Evolutionary conservation across 306 rosid genomes (phyloP), one percentile per base, ranked within the genome.

Genomic region (Myrica gale): DNA sequence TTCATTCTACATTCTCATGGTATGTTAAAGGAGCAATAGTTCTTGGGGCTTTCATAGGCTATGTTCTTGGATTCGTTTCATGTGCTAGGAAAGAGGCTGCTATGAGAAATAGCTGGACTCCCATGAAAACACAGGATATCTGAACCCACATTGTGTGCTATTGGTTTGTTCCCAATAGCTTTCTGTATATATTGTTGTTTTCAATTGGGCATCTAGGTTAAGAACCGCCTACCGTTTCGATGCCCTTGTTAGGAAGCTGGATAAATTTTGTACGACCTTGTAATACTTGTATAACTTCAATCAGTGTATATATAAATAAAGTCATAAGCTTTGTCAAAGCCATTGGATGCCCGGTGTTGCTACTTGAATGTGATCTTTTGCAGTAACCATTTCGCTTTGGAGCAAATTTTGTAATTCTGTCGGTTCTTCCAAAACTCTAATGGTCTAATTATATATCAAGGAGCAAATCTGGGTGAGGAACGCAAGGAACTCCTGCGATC

Each of bases 1-100:
- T 42, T 11, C 42, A 78, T 16, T 82, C 78, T 45, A 52, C 73
- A 8, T 75, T 81, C 39, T 76, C 86, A 13, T 70, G 76, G 76
- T 76, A 73, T 71, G 88, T 88, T 37, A 85, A 83, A 76, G 89
- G 80, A 60, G 87, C 74, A 26, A 79, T 88, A 74, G 79, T 81
- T 53, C 79, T 88, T 15, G 99, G 97, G 32, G 96, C 91, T 61
- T 82, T 95, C 54, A 21, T 86, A 70, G 99, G 99, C 16, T 95
- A 90, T 75, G 75, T 90, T 45, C 50, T 91, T 75, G 97, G 97
- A 57, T 90, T 84, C 54, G 1, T 89, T 74, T 85, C 93, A 7
- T 90, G 80, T 71, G 71, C 87, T 42, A 82, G 84, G 84, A 92
- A 85, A 85, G 85, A 83, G 70, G 4, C 73, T 9, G 78, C 53